Base-by-base conservation (phyloP, 176 grass and related monocot genomes). In the Juncus effusus region DNA sequence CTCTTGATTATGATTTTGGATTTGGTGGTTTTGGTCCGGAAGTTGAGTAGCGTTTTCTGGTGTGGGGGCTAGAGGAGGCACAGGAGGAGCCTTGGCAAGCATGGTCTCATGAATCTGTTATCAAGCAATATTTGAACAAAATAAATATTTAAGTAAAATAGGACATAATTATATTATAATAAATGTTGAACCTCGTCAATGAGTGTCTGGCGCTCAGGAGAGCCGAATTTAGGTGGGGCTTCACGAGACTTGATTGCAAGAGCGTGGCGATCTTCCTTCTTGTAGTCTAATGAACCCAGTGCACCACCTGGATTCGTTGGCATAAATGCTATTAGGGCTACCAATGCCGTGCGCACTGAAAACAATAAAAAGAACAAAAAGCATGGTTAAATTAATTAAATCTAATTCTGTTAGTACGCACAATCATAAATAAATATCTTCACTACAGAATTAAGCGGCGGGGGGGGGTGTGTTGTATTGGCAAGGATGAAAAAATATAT, bases 281-380 rank as follows among this genome's bases (percentile, higher is more conserved):
- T 93, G 73, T 83, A 99, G 64, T 99, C 94, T 47, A 99, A 16
- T 15, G 94, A 99, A 13, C 94, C 94, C 71, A 99, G 78, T 55
- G 94, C 94, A 2, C 94, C 94, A 38, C 86, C 86, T 36, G 94
- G 89, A 70, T 91, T 96, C 47, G 94, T 84, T 63, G 94, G 89
- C 89, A 99, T 99, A 75, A 99, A 99, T 3, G 94, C 94, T 84
- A 99, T 80, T 69, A 99, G 70, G 7, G 94, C 94, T 62, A 99
- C 94, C 52, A 99, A 78, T 8, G 94, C 94, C 54, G 94, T 99
- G 56, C 89, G 88, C 5, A 99, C 94, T 99, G 80, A 36, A 72
- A 76, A 16, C 61, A 42, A 16, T 54, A 72, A 57, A 72, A 58
- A 75, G 1, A 52, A 5, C 4, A 47, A 14, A 36, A 41, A 12